Base-by-base conservation (phyloP, 2,329 filamentous ascomycete genomes). In the Exophiala spinifera region DNA sequence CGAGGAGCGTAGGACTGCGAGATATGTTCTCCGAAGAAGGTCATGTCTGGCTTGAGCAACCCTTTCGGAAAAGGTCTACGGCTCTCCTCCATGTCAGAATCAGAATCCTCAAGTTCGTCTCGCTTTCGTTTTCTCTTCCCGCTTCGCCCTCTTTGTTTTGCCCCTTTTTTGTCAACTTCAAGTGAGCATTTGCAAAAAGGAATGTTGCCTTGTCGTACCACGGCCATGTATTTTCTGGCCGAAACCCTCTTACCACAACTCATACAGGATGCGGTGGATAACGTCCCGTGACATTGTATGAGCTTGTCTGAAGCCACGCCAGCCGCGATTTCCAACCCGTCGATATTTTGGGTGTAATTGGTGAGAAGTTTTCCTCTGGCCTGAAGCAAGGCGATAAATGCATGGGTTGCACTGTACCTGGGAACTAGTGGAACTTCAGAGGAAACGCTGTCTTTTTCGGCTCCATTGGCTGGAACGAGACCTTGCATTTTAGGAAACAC, bases 281-380 rank as follows among this genome's bases (percentile, higher is more conserved):
- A 97, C 5, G 90, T 96, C 57, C 94, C 94, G 69, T 99, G 94
- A 69, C 94, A 97, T 72, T 99, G 92, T 23, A 99, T 87, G 15
- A 97, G 80, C 67, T 94, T 95, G 31, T 89, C 85, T 1, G 83
- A 80, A 19, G 78, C 73, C 56, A 99, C 89, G 19, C 94, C 94
- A 0, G 92, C 92, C 65, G 88, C 85, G 57, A 85, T 82, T 71
- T 99, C 92, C 48, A 96, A 84, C 64, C 96, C 96, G 76, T 99
- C 94, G 66, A 99, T 97, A 71, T 99, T 99, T 70, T 99, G 94
- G 0, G 94, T 95, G 75, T 96, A 99, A 74, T 97, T 96, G 39
- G 91, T 97, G 56, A 96, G 81, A 5, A 99, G 81, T 71, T 96
- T 96, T 61, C 83, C 85, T 70, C 91, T 88, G 63, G 92, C 81